Base-by-base conservation (phyloP, 805 yeast genomes). In the Zygosaccharomyces lentus region DNA sequence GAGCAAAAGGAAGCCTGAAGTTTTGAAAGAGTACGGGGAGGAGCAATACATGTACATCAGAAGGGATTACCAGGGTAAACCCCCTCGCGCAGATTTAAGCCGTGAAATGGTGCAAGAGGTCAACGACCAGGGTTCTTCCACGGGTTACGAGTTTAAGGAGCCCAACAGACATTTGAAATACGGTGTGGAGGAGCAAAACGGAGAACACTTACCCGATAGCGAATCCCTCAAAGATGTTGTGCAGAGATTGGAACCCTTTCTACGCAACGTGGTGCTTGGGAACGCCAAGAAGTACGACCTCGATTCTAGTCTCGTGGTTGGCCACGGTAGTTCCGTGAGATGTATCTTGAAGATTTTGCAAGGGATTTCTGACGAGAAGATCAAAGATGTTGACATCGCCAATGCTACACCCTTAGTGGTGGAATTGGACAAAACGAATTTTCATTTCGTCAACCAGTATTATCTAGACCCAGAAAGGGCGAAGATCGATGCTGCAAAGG, bases 381-480 rank as follows among this genome's bases (percentile, higher is more conserved):
- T 86, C 54, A 83, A 85, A 46, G 76, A 79, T 40, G 75, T 86
- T 52, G 85, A 86, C 69, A 83, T 86, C 45, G 93, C 95, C 24
- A 86, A 88, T 59, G 93, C 89, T 46, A 84, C 85, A 42, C 95
- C 95, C 37, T 72, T 86, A 66, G 82, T 81, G 41, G 70, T 84
- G 54, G 82, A 81, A 56, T 68, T 84, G 56, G 80, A 80, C 56
- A 76, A 72, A 40, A 57, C 69, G 17, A 53, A 56, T 23, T 50
- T 72, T 72, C 62, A 65, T 67, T 58, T 78, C 74, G 58, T 70
- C 69, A 56, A 73, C 67, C 62, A 77, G 75, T 78, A 75, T 61
- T 86, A 85, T 69, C 70, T 86, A 57, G 95, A 86, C 66, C 93
- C 91, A 6, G 87, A 83, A 65, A 80, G 76, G 50, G 93, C 93